A percentile compares a stretch with the other conserved stretches of the same genome.
Evolutionary conservation across 176 grass and related monocot genomes (phyloP).

Genomic region (Areca catechu): DNA sequence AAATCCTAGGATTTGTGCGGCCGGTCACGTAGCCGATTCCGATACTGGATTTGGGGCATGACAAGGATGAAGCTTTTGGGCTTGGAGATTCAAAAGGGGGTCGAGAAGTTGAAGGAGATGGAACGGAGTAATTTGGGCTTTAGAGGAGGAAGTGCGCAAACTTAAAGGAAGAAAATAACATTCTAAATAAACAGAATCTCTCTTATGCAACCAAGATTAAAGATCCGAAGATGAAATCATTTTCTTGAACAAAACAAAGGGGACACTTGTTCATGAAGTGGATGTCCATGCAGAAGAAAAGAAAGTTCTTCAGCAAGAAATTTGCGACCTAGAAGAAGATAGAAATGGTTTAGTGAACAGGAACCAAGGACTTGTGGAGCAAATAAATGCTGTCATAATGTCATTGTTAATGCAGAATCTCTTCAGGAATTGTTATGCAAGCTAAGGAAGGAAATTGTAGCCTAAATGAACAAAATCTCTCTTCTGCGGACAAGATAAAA

Average conservation of each 20-base stretch:
- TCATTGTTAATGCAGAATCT: too few species aligned
- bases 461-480: slow-evolving; percentile 31
- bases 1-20: too few species aligned
- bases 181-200: slow-evolving; percentile 32
- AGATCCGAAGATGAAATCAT: slow-evolving; percentile 6
- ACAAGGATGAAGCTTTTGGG: slow-evolving; percentile 36
- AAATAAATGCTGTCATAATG: too few species aligned
- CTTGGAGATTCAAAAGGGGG: slow-evolving; percentile 37
- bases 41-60: too few species aligned
- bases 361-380: too few species aligned
- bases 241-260: slow-evolving; percentile 22
- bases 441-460: slow-evolving; percentile 38
- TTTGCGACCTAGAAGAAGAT: too few species aligned
- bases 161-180: slow-evolving; percentile 45
- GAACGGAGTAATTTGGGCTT: slow-evolving; percentile 35
- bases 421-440: slow-evolving; percentile 21
- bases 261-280: slow-evolving; percentile 21
- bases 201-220: slow-evolving; percentile 35
- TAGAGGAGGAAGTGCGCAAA: slow-evolving; percentile 50
- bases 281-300: too few species aligned
- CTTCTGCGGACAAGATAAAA: too few species aligned
- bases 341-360: too few species aligned
- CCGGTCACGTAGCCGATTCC: too few species aligned
- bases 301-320: too few species aligned
- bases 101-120: slow-evolving; percentile 34